Base-by-base conservation (phyloP, 768 basidiomycete genomes). In the Boletus sp. region DNA sequence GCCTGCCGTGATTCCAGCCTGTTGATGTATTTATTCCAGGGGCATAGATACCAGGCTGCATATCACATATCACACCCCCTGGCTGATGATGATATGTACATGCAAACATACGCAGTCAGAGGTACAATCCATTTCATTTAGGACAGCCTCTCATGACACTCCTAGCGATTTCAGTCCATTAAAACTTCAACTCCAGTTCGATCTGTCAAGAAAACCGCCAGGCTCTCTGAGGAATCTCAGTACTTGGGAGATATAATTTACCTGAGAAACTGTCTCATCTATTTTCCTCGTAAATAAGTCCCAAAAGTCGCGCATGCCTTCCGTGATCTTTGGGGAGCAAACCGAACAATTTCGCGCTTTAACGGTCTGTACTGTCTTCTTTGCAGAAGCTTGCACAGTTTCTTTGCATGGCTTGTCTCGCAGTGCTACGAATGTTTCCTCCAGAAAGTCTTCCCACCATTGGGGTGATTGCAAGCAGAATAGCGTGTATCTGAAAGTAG, bases 371-470 rank as follows among this genome's bases (percentile, higher is more conserved):
- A 59, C 40, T 1, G 54, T 51, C 1, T 47, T 38, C 33, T 66
- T 51, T 14, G 30, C 46, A 23, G 1, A 33, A 17, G 27, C 7
- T 17, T 32, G 25, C 3, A 68, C 34, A 1, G 50, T 56, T 27
- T 34, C 53, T 11, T 45, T 53, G 40, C 57, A 68, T 1, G 67
- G 58, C 32, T 29, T 64, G 21, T 64, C 60, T 25, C 46, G 54
- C 44, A 70, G 45, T 11, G 23, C 58, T 5, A 15, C 4, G 25
- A 56, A 62, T 0, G 44, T 51, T 21, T 46, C 41, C 7, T 55
- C 50, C 66, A 67, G 53, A 35, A 61, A 69, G 13, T 53, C 30
- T 4, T 55, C 48, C 67, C 67, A 68, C 67, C 63, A 66, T 5
- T 50, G 29, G n/a, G 42, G 42, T 15, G 47, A 9, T 1, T 2